Evolutionary conservation across 345 rosid genomes (phyloP).

Genomic region (Erysimum cheiranthoides): DNA sequence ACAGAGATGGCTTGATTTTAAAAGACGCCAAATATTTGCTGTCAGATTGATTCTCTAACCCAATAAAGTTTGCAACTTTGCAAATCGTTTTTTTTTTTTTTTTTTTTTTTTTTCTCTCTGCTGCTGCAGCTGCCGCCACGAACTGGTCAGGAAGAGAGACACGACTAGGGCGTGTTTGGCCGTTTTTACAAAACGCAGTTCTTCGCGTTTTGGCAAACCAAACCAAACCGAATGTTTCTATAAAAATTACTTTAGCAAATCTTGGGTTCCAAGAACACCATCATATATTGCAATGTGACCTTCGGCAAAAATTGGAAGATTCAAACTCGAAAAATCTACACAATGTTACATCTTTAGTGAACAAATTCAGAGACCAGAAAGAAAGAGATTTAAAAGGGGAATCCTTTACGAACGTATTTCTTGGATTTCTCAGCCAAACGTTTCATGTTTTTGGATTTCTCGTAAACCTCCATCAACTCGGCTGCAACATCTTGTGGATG

Average conservation of each 20-base stretch:
- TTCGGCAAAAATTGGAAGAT: not conserved
- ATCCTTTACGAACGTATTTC: constrained; percentile 55
- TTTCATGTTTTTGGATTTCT: constrained; percentile 55
- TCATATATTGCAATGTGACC: not conserved
- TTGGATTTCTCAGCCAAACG: constrained; percentile 69
- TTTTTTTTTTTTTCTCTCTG: too few relatives aligned
- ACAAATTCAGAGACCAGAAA: not conserved
- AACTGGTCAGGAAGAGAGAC: constrained; percentile 28
- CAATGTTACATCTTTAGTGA: not conserved
- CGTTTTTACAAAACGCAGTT: constrained; percentile 9
- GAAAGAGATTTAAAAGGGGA: constrained; percentile 62
- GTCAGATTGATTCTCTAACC: constrained; percentile 32
- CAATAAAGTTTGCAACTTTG: constrained; percentile 29
- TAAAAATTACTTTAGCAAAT: not conserved
- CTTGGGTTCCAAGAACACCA: not conserved
- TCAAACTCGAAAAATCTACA: not conserved
- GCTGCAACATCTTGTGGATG: constrained; percentile 59
- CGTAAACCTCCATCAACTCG: constrained; percentile 63
- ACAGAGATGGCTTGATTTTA: not conserved
- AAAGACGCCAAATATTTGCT: not conserved
- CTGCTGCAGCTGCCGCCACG: constrained; percentile 14
- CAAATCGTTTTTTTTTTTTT: not conserved
- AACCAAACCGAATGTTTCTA: not conserved
- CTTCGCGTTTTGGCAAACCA: not conserved
- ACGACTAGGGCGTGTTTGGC: constrained; percentile 37